Conservation (phyloP, 768 basidiomycete species). For the Hygrocybe coccinea region DNA sequence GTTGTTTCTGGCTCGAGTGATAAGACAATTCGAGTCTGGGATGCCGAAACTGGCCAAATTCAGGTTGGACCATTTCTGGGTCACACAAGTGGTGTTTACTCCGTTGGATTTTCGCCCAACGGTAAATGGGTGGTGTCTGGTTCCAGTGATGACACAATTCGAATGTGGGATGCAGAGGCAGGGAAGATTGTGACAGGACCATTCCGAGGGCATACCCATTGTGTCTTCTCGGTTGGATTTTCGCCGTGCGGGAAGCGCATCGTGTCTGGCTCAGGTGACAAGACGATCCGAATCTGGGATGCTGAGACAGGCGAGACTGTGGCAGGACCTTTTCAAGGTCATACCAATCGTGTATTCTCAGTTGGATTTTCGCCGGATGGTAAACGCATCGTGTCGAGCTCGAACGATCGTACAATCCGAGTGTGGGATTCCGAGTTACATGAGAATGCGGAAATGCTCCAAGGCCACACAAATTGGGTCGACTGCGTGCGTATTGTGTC, state of each 20-base stretch:
- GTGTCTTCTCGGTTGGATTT: conserved; percentile 20
- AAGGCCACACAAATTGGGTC: no score
- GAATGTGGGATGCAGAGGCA: conserved; percentile 7
- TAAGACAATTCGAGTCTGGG: conserved; percentile 12
- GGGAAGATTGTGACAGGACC: conserved; percentile 8
- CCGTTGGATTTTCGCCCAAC: conserved; percentile 26
- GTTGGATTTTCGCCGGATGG: no score
- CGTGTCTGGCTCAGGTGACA: conserved; percentile 17
- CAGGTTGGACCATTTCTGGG: conserved; percentile 12
- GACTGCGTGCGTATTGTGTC: no score
- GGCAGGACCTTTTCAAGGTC: no score
- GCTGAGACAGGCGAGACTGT: no score
- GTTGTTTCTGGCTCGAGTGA: conserved; percentile 21
- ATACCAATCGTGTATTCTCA: no score
- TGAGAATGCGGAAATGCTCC: no score
- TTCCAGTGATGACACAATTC: conserved; percentile 5
- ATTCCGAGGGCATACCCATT: not conserved
- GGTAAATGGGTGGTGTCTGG: conserved; percentile 16
- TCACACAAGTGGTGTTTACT: conserved; percentile 15
- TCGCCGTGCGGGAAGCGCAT: conserved; percentile 22
- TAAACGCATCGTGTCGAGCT: no score
- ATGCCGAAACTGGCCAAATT: not conserved
- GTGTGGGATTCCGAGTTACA: no score
- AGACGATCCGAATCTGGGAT: conserved; percentile 20
- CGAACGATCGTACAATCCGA: no score